Percentiles rank a stretch among this genome's conserved stretches.
Conservation (phyloP, 768 basidiomycete species). For the Collybia sordida region DNA sequence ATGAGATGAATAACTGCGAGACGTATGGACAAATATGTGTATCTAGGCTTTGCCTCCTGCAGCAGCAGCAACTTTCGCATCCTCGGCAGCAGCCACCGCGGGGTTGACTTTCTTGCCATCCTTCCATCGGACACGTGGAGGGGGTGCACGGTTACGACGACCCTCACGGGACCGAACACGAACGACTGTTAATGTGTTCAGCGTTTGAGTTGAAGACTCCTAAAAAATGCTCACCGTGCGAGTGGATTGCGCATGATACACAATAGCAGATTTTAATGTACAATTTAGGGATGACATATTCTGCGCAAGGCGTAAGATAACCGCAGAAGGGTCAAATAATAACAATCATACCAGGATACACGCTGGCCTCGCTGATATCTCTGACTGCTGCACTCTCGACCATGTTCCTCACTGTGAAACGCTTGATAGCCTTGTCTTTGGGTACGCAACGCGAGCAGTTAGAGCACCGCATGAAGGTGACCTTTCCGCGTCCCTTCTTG, state of each 20-base stretch:
- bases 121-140: slow-evolving; percentile 94
- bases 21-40: slow-evolving; percentile 13
- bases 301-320: slow-evolving; percentile 36
- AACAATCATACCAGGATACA: slow-evolving; percentile 77
- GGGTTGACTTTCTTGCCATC: slow-evolving; percentile 96
- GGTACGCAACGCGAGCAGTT: slow-evolving; percentile 98
- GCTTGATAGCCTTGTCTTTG: slow-evolving; percentile 99
- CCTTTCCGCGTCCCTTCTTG: slow-evolving; percentile 99
- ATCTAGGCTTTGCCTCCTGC: slow-evolving; percentile 52
- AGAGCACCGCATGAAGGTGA: slow-evolving; percentile 92
- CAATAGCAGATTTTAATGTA: slow-evolving; percentile 99
- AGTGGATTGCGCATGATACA: slow-evolving; percentile 98
- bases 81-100: slow-evolving; percentile 91
- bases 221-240: slow-evolving; percentile 70
- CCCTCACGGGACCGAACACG: slow-evolving; percentile 96
- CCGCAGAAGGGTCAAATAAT: background rate
- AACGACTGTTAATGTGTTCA: slow-evolving; percentile 59
- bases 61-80: slow-evolving; percentile 63
- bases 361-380: slow-evolving; percentile 94
- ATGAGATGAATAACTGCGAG: slow-evolving; percentile 15
- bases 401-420: slow-evolving; percentile 99
- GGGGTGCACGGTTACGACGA: slow-evolving; percentile 96
- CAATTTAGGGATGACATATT: slow-evolving; percentile 94
- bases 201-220: slow-evolving; percentile 4
- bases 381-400: slow-evolving; percentile 98